Evolutionary conservation across 768 basidiomycete genomes (phyloP), one percentile per base, ranked within the genome.

Genomic region (Boletus reticulatus): DNA sequence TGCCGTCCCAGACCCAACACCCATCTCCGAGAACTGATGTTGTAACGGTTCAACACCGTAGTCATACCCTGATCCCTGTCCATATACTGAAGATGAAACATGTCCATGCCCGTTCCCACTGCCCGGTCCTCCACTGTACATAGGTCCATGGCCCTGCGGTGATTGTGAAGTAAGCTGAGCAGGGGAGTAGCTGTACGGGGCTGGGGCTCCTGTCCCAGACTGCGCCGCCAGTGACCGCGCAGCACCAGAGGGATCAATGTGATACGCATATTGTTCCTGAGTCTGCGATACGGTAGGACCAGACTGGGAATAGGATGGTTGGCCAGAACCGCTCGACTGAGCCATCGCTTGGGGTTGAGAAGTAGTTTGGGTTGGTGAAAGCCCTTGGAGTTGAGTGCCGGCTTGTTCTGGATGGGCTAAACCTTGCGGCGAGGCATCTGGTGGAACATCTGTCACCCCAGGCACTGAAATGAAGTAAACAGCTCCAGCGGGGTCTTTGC

Each of bases 381-480:
- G 38, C 2, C 46, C 56, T 36, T 55, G 63, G 5, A 52, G 51
- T 27, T 55, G 65, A n/a, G 11, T 22, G 22, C 43, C 47, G 34
- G 12, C 34, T 44, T 60, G 58, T 20, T 61, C 60, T 27, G 44
- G 49, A n/a, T 46, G 46, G 31, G 38, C 16, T n/a, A 55, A 29
- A 22, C 37, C 46, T 11, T 62, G 57, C 14, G 49, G 56, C 7
- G 54, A 36, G 46, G 45, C 20, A 10, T 62, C 62, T 27, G 53
- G 66, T 37, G 43, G 67, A 6, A 61, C 70, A 50, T 82, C 83
- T 62, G 82, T 85, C 43, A 92, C 77, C 3, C 89, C 90, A 8
- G 89, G 90, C 1, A 92, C 83, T 3, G 83, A 84, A 47, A 87
- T 71, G 62, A 94, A 94, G 72, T 94, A 94, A 38, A 92, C 87